phyloP scores from a whole-genome alignment of 1,139 yeast genomes.

The Candida gigantensis region DNA sequence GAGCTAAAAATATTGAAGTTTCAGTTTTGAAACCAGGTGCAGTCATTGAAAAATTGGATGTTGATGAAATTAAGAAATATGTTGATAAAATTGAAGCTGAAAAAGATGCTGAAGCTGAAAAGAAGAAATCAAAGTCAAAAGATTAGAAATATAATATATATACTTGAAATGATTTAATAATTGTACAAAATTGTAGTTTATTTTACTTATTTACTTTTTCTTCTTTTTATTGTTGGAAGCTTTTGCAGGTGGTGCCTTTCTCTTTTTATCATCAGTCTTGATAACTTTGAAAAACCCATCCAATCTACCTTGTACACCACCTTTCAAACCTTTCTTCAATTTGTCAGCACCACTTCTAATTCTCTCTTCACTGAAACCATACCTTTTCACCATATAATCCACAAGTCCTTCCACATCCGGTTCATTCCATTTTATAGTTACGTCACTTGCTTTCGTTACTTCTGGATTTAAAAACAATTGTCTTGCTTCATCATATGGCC shows the following conservation, averaged over 20 bases:
- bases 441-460: conserved; percentile 57
- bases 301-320: conserved; percentile 86
- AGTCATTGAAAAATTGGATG: conserved; percentile 53
- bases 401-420: conserved; percentile 78
- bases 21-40: conserved; percentile 78
- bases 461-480: conserved; percentile 82
- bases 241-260: conserved; percentile 22
- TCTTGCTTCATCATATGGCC: conserved; percentile 93
- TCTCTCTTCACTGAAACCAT: conserved; percentile 91
- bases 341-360: conserved; percentile 85
- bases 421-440: conserved; percentile 73
- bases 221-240: conserved; percentile 21
- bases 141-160: conserved; percentile 14
- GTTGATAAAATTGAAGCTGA: conserved; percentile 89
- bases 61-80: conserved; percentile 72
- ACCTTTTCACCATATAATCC: conserved; percentile 68
- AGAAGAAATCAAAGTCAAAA: conserved; percentile 62
- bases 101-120: conserved; percentile 86
- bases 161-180: too few species aligned
- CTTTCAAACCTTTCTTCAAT: conserved; percentile 77
- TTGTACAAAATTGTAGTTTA: too few species aligned
- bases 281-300: conserved; percentile 87
- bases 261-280: conserved; percentile 38
- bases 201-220: conserved; percentile 17
- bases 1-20: conserved; percentile 93